Evolutionary conservation across 345 rosid species (phyloP).

Genomic region (Salix udensis): DNA sequence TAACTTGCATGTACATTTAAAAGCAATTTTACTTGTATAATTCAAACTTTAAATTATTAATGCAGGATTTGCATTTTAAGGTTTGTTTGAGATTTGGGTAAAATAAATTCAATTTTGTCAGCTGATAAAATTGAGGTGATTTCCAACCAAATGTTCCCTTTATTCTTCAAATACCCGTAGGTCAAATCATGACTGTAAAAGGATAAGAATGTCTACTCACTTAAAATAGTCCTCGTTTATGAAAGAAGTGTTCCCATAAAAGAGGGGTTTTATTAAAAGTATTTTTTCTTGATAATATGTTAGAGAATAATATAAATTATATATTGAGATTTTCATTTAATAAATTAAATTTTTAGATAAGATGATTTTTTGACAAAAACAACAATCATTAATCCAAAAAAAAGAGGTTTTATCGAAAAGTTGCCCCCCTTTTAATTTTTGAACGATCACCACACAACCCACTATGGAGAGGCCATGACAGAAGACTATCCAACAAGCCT

Average conservation of each 20-base stretch:
- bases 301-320: no score
- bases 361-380: not conserved
- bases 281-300: no score
- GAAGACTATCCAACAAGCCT: not conserved
- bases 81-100: no score
- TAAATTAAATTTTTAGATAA: no score
- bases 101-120: no score
- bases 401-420: constrained; percentile 24
- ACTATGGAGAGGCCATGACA: not conserved
- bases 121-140: no score
- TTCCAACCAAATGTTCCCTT: not conserved
- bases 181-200: not conserved
- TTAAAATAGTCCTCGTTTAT: not conserved
- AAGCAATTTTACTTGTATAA: no score
- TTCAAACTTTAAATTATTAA: no score
- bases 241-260: not conserved
- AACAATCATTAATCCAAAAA: constrained; percentile 26
- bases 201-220: not conserved
- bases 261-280: no score
- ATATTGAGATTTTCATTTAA: rapidly evolving
- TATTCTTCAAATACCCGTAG: not conserved
- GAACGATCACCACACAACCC: constrained; percentile 24
- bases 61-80: no score
- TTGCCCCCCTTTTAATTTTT: constrained; percentile 37
- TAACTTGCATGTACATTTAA: no score